Base-by-base conservation (phyloP, 495 filamentous ascomycete genomes). In the Hapsidospora chrysogenum region DNA sequence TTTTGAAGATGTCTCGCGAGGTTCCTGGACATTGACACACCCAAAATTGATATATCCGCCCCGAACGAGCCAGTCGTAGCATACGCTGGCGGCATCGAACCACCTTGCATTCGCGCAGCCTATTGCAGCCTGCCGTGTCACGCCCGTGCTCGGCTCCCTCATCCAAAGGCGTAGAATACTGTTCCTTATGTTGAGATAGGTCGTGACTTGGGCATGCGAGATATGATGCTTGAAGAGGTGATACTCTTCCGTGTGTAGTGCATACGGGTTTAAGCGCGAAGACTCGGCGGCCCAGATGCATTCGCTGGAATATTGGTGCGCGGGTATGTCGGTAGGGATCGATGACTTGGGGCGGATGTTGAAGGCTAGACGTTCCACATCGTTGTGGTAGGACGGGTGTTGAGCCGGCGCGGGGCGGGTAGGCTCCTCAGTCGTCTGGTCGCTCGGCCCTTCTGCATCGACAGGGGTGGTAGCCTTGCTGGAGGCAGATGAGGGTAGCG, bases 31-130 rank as follows among this genome's bases (percentile, higher is more conserved):
- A 46, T 85, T 78, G 5, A 92, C 64, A 47, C 86, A 95, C 14
- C 89, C 89, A 55, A 85, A 93, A 56, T 99, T 99, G 60, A 99
- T 93, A 50, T 95, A 92, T 6, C 92, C 89, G 37, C 78, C 71
- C 29, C 89, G 73, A 21, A 84, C 63, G 13, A 99, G 71, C 85
- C 85, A 96, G 51, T 93, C 80, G 49, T 84, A 89, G 33, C 85
- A 86, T 28, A 95, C 70, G 18, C 74, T 76, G 4, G 92, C 92
- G 31, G 89, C 71, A 33, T 80, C 77, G 52, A 92, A 89, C 76
- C 85, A 94, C n/a, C 83, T 72, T 27, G 72, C 83, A 56, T 81
- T 85, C 16, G 85, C 82, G 60, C 92, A 95, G 13, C 92, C 92
- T 21, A 83, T 64, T 6, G 89, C 92, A 54, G 96, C 89, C 45